Conservation (phyloP, 768 basidiomycete genomes). For the Tephrocybe rancida region DNA sequence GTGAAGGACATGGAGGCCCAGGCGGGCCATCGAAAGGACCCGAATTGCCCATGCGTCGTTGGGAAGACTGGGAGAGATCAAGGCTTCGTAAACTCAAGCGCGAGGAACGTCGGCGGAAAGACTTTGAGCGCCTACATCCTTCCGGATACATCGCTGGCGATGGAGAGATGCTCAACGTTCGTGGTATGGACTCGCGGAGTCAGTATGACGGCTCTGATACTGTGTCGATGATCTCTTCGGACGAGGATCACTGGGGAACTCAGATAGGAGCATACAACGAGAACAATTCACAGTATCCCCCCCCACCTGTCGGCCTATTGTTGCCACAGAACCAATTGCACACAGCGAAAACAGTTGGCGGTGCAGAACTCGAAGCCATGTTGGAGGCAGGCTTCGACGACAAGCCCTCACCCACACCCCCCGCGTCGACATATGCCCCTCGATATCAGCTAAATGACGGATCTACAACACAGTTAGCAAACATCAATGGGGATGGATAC, state of each 20-base stretch:
- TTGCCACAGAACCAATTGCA: conserved; percentile 42
- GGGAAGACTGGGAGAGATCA: conserved; percentile 99
- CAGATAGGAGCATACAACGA: conserved; percentile 98
- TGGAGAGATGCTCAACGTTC: conserved; percentile 62
- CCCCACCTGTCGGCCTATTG: conserved; percentile 78
- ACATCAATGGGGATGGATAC: conserved; percentile 53
- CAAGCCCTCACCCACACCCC: conserved; percentile 54
- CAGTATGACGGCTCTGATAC: conserved; percentile 84
- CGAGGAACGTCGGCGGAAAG: conserved; percentile 79
- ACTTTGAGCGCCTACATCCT: conserved; percentile 80
- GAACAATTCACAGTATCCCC: conserved; percentile 73
- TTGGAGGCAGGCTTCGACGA: conserved; percentile 90
- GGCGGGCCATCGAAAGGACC: conserved; percentile 51
- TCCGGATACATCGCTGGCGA: conserved; percentile 65
- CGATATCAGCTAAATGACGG: conserved; percentile 70
- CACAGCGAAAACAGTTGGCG: conserved; percentile 55
- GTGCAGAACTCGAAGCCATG: conserved; percentile 88
- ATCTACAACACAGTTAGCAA: conserved; percentile 44
- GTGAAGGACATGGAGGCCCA: conserved; percentile 74
- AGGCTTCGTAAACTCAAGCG: conserved; percentile 88
- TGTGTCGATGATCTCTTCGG: conserved; percentile 79
- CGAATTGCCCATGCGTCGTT: conserved; percentile 89
- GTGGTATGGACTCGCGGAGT: conserved; percentile 49
- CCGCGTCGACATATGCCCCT: conserved; percentile 42
- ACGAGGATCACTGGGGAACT: conserved; percentile 94